A percentile compares a stretch with the other conserved stretches of the same genome.
Conservation (phyloP, 139 green algal species). For the Spirogloea muscicola region DNA sequence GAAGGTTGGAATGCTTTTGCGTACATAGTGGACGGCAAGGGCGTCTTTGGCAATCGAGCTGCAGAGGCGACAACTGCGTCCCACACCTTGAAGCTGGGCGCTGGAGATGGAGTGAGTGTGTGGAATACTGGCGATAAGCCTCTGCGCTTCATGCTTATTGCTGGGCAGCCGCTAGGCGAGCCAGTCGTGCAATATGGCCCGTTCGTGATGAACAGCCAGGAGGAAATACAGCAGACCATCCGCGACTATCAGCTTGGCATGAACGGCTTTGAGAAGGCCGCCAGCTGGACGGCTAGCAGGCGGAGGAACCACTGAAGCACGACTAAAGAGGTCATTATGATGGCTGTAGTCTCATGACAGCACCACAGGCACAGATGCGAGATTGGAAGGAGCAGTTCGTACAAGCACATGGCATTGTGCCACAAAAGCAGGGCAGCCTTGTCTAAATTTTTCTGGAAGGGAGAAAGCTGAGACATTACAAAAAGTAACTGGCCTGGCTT, state of each 20-base stretch:
- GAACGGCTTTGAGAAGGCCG: conserved; percentile 45
- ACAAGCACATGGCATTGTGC: no score
- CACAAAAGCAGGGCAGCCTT: no score
- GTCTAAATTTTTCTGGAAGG: no score
- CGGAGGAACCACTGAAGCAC: no score
- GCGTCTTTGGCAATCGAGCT: conserved; percentile 5
- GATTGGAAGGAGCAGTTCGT: no score
- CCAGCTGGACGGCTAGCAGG: no score
- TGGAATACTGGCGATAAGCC: conserved; percentile 38
- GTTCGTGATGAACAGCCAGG: conserved; percentile 56
- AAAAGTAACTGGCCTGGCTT: no score
- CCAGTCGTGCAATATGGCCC: conserved; percentile 52
- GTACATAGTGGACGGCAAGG: conserved; percentile 30
- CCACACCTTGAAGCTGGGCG: conserved; percentile 36
- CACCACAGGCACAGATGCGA: no score
- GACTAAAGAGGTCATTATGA: no score
- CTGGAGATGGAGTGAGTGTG: conserved; percentile 35
- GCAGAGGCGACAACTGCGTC: conserved; percentile 1
- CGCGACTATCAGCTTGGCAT: conserved; percentile 48
- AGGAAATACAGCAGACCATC: conserved; percentile 50
- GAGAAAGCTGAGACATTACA: no score
- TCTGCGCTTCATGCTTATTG: conserved; percentile 46
- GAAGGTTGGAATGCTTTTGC: conserved; percentile 44
- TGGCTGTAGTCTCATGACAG: no score
- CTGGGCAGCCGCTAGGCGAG: conserved; percentile 49